Percentiles rank a stretch among this genome's conserved stretches.
Evolutionary conservation across 441 rosid species (phyloP).

Genomic region (Corymbia calophylla): DNA sequence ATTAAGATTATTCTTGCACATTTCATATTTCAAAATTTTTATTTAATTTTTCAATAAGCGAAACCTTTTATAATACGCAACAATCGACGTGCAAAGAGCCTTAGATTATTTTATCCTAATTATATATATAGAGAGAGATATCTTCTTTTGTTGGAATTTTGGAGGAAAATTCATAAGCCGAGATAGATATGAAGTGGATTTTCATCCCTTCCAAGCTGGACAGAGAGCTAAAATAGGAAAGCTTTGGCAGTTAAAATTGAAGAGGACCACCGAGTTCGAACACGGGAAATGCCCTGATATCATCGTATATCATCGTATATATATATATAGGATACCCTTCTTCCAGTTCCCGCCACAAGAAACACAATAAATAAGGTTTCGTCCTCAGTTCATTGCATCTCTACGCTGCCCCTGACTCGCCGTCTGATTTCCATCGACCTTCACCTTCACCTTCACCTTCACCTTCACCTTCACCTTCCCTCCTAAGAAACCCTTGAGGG

Average conservation of each 20-base stretch:
- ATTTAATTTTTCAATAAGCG: neutral
- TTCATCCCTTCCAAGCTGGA: neutral
- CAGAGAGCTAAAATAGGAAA: neutral
- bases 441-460: too few relatives aligned
- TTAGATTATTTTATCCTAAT: neutral
- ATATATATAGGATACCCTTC: too few relatives aligned
- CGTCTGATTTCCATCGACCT: neutral
- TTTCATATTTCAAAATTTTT: neutral
- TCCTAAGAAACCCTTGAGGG: neutral
- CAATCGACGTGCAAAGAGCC: neutral
- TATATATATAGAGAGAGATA: neutral
- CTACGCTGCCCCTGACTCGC: neutral
- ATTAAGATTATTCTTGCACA: neutral
- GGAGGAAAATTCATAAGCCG: neutral
- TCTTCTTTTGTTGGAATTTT: neutral
- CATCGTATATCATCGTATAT: too few relatives aligned
- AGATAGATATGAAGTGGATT: neutral
- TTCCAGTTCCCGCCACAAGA: neutral
- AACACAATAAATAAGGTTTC: neutral
- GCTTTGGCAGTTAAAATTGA: neutral
- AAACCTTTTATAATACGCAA: neutral
- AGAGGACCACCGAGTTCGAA: neutral
- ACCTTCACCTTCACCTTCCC: neutral
- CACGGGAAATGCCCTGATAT: neutral
- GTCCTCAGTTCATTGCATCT: neutral